phyloP scores from a whole-genome alignment of 2,329 filamentous ascomycete genomes.

The Xylariaceae sp. region DNA sequence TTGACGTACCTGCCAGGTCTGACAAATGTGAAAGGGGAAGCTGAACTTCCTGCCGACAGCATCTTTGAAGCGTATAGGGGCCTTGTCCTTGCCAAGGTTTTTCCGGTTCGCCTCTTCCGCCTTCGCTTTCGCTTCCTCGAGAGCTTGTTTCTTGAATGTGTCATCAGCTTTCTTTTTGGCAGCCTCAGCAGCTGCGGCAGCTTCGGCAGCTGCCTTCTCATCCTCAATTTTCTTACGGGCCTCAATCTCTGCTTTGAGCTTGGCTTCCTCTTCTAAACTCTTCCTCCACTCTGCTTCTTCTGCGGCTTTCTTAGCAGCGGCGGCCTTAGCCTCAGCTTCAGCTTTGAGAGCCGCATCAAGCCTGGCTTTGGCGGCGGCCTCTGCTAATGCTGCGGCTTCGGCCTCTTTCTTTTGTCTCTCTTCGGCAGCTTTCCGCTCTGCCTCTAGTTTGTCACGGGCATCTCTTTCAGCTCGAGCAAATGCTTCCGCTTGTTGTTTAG shows the following conservation, averaged over 20 bases:
- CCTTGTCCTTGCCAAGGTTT: slow-evolving; percentile 65
- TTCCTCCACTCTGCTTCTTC: slow-evolving; percentile 40
- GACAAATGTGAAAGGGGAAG: slow-evolving; percentile 86
- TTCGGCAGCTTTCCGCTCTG: slow-evolving; percentile 50
- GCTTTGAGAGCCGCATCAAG: slow-evolving; percentile 50
- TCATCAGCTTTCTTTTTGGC: slow-evolving; percentile 63
- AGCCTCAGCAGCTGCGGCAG: slow-evolving; percentile 54
- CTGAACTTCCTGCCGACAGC: slow-evolving; percentile 90
- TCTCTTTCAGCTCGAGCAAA: slow-evolving; percentile 45
- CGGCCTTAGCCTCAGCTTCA: slow-evolving; percentile 35
- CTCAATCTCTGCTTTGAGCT: slow-evolving; percentile 50
- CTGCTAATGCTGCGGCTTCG: slow-evolving; percentile 54
- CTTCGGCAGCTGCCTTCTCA: slow-evolving; percentile 46
- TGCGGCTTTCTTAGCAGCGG: slow-evolving; percentile 36
- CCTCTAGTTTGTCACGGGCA: slow-evolving; percentile 45
- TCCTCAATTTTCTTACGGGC: slow-evolving; percentile 48
- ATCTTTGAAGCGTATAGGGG: slow-evolving; percentile 88
- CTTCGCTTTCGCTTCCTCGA: slow-evolving; percentile 55
- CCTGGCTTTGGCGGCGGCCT: slow-evolving; percentile 52
- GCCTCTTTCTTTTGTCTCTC: slow-evolving; percentile 52
- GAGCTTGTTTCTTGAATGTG: slow-evolving; percentile 57
- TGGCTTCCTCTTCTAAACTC: slow-evolving; percentile 42
- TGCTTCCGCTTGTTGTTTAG: slow-evolving; percentile 34
- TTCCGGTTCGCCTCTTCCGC: slow-evolving; percentile 53
- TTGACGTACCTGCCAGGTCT: slow-evolving; percentile 78